Evolutionary conservation across 768 basidiomycete species (phyloP), one percentile per base, ranked within the genome.

Genomic region (Cystofilobasidium macerans): DNA sequence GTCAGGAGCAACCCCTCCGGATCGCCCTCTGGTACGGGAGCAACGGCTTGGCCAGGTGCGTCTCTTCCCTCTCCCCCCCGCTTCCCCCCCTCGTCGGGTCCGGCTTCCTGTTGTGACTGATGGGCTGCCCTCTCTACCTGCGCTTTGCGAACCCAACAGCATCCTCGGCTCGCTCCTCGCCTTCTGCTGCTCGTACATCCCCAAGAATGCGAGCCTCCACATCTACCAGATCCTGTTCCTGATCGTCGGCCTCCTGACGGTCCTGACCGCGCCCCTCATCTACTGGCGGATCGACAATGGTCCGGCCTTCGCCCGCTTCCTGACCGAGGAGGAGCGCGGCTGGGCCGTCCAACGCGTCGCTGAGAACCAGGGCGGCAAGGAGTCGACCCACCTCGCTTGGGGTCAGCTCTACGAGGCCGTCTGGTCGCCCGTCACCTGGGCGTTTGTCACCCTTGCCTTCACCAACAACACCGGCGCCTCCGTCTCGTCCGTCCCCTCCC

Each of bases 221-320:
- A 74, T 79, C 9, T 82, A 80, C 67, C 80, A 74, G 75, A 74
- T 74, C 33, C 81, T 81, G 38, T 82, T 81, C 73, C 70, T 81
- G 6, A 78, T 80, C 71, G 79, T 78, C 47, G 81, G 80, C 16
- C 69, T 78, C 0, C 67, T 79, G 22, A 80, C 80, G 9, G 71
- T 80, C 32, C 73, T 76, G 47, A 73, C 71, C 64, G 70, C 40
- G 0, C 67, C 69, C 40, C 11, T 65, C 54, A 40, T 68, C 66
- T 71, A 57, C 65, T 69, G 32, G 57, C 48, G 57, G 26, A 62
- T 72, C 43, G 65, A 70, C 56, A 69, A 72, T 62, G 40, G 40
- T 3, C 70, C 72, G 36, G 63, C 58, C 16, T 16, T 32, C 2
- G 73, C 72, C 8, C 63, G 67, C 24, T 74, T 71, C 69, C 71